Evolutionary conservation across 805 yeast genomes (phyloP).

Genomic region (Candida dendrica): DNA sequence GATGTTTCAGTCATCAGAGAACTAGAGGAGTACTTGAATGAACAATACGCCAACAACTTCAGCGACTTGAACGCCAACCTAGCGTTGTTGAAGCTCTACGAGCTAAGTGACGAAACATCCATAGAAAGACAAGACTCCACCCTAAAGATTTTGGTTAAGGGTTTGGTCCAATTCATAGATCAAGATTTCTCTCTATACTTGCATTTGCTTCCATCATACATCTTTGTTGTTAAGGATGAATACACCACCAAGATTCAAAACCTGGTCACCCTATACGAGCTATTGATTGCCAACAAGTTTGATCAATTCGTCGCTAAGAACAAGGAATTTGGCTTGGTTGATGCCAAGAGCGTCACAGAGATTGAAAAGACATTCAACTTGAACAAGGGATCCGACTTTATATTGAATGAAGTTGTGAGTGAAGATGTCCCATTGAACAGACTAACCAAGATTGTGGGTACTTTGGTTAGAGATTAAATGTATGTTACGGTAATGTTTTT

Average conservation of each 20-base stretch:
- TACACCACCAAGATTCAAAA: conserved; percentile 18
- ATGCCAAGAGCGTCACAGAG: conserved; percentile 9
- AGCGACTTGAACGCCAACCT: conserved; percentile 36
- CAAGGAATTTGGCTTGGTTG: conserved; percentile 13
- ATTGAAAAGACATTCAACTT: conserved; percentile 12
- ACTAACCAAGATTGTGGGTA: conserved; percentile 17
- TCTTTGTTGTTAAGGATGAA: conserved; percentile 19
- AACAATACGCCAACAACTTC: conserved; percentile 30
- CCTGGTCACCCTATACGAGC: conserved; percentile 16
- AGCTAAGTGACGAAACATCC: conserved; percentile 26
- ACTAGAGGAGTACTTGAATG: conserved; percentile 35
- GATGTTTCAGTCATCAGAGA: conserved; percentile 34
- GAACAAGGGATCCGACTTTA: conserved; percentile 17
- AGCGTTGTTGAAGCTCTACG: conserved; percentile 38
- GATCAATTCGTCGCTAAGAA: conserved; percentile 15
- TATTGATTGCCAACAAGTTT: conserved; percentile 15
- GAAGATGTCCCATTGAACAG: conserved; percentile 19
- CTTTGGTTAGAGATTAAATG: conserved; percentile 5
- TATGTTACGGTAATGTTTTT: not conserved
- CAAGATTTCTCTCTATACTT: conserved; percentile 37
- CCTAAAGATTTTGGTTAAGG: conserved; percentile 31
- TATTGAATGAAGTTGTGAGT: conserved; percentile 10
- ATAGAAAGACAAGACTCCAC: conserved; percentile 31
- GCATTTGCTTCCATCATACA: conserved; percentile 37
- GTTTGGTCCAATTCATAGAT: conserved; percentile 32